Conservation (phyloP, 1,284 basidiomycete genomes). For the Puccinia brachypodii region DNA sequence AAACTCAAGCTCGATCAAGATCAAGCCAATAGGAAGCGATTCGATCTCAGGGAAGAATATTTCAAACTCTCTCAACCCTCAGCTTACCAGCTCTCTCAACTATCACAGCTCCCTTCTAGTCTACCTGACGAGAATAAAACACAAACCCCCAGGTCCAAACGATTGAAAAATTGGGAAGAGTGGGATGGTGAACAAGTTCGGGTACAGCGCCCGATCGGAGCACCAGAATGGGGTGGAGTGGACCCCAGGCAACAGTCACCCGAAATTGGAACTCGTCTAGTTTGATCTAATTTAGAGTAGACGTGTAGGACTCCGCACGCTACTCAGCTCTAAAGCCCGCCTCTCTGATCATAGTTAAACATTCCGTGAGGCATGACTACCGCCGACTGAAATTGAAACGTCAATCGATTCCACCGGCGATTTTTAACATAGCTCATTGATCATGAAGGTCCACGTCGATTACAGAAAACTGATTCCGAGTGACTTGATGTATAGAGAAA, state of each 20-base stretch:
- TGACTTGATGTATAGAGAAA: too few relatives aligned
- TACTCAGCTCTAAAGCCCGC: too few relatives aligned
- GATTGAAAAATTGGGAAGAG: conserved; percentile 34
- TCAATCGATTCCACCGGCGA: too few relatives aligned
- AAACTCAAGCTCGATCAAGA: conserved; percentile 54
- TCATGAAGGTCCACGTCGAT: too few relatives aligned
- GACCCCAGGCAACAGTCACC: conserved; percentile 22
- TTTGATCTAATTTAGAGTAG: conserved; percentile 14
- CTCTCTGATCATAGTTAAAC: too few relatives aligned
- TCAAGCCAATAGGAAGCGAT: conserved; percentile 52
- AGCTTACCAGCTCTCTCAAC: neutral
- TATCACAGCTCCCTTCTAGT: neutral
- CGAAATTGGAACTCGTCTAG: conserved; percentile 24
- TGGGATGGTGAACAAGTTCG: conserved; percentile 47
- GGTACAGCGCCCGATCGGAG: conserved; percentile 23
- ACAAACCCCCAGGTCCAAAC: neutral
- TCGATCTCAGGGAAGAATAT: conserved; percentile 58
- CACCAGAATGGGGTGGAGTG: conserved; percentile 41
- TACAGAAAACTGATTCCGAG: too few relatives aligned
- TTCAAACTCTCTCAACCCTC: conserved; percentile 50
- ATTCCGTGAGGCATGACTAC: too few relatives aligned
- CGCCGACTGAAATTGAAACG: too few relatives aligned
- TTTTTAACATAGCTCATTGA: too few relatives aligned
- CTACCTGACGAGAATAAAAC: neutral
- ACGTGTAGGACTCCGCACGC: too few relatives aligned